These are phyloP conservation scores for Termitomyces sp. DNA, from an alignment of 768 basidiomycete genomes.

Conservation along the genomic window DNA sequence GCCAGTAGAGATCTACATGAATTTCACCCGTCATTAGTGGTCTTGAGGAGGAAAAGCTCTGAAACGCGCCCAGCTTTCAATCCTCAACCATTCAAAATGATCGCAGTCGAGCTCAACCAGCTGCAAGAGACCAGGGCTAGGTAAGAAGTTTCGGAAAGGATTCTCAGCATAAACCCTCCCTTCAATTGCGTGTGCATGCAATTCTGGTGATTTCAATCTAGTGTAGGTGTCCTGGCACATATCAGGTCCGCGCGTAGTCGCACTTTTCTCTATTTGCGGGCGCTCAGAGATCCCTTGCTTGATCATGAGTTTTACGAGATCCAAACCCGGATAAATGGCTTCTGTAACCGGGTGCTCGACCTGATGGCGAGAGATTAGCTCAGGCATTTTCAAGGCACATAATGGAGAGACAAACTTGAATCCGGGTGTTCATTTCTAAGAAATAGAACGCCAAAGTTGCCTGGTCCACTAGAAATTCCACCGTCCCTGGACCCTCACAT, in stretches of 20 bases:
- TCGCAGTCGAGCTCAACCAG: conserved; percentile 35
- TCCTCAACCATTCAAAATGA: conserved; percentile 46
- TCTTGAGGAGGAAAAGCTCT: background rate
- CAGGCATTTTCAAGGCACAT: background rate
- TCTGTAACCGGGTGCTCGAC: conserved; percentile 72
- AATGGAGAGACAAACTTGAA: conserved; percentile 36
- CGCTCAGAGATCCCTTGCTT: conserved; percentile 46
- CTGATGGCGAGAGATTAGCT: conserved; percentile 22
- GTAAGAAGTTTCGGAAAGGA: conserved; percentile 51
- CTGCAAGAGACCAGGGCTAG: conserved; percentile 62
- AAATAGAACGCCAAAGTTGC: conserved; percentile 55
- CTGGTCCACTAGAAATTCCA: conserved; percentile 65
- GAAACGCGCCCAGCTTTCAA: conserved; percentile 53
- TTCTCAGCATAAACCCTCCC: conserved; percentile 47
- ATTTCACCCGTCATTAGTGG: background rate
- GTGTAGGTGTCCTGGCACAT: conserved; percentile 39
- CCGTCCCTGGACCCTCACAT: conserved; percentile 42
- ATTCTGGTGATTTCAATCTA: conserved; percentile 7
- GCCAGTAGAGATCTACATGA: conserved; percentile 42
- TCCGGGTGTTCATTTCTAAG: conserved; percentile 69
- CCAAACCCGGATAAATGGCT: conserved; percentile 47
- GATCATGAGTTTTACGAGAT: conserved; percentile 65
- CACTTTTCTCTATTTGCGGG: conserved; percentile 3
- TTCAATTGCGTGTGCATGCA: conserved; percentile 6
- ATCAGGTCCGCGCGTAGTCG: conserved; percentile 9